Evolutionary conservation across 352 stramenopile genomes (phyloP), one percentile per base, ranked within the genome.

Genomic region (Aphanomyces cochlioides): DNA sequence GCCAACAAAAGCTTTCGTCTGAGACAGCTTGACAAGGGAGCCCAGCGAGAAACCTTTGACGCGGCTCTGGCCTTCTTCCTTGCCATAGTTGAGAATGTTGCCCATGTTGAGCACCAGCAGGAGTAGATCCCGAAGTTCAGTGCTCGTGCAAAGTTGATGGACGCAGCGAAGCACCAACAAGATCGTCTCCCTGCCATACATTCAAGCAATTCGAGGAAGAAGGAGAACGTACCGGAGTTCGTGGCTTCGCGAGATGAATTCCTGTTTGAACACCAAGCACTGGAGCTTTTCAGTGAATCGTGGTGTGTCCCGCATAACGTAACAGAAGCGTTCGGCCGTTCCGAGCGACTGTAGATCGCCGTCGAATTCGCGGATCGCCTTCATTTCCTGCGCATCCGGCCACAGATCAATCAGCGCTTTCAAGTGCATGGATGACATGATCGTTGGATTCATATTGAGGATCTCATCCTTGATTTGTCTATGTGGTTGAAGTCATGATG

Each of bases 401-500:
- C 87, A 94, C 80, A 94, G 90, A 39, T 94, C 87, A 74, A 94
- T 89, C 7, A 94, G 77, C 8, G 87, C 88, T 65, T 90, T 82
- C 17, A 94, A 61, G 66, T 94, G 87, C 28, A 86, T 85, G 13
- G 84, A 78, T 13, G 87, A 92, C 12, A 94, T 70, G 17, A 94
- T 82, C 0, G 80, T 88, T 56, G 87, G 71, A 60, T 92, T 92
- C 79, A 94, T 82, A 13, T 79, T 76, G 59, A 94, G 64, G 47
- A 94, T 81, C 66, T 94, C 83, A 21, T 74, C 77, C 72, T 90
- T 90, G 12, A 94, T 74, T 70, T 91, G 76, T 4, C 64, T 70
- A 64, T 15, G 1, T 36, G 7, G 28, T 21, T 59, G 28, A 43
- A 59, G 40, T 47, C 8, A n/a, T 15, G 5, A 7, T 7, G 58